phyloP scores from a whole-genome alignment of 2,329 filamentous ascomycete genomes.

The Kalmusia sp. region DNA sequence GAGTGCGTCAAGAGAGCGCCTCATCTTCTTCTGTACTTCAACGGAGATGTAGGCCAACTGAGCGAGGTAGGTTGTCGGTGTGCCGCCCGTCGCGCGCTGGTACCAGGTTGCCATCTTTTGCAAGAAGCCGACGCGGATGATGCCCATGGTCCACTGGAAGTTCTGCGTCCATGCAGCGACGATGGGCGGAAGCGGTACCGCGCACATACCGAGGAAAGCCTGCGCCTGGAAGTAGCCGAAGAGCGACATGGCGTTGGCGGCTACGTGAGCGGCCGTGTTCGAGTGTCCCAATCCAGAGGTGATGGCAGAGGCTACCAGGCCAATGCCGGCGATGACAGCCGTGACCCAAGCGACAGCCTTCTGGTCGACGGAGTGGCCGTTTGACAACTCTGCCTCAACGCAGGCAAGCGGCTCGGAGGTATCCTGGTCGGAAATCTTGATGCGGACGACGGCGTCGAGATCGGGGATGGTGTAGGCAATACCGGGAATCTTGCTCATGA shows the following conservation, averaged over 20 bases:
- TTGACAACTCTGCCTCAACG: conserved; percentile 85
- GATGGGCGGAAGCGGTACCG: conserved; percentile 82
- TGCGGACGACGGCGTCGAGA: conserved; percentile 82
- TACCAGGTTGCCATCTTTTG: conserved; percentile 94
- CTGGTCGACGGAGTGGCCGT: conserved; percentile 90
- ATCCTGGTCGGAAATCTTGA: conserved; percentile 77
- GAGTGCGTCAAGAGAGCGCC: conserved; percentile 31
- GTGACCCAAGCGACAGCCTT: conserved; percentile 88
- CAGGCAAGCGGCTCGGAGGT: conserved; percentile 76
- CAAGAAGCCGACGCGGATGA: conserved; percentile 86
- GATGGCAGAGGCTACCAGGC: conserved; percentile 83
- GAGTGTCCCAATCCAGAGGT: conserved; percentile 90
- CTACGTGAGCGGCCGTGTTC: conserved; percentile 93
- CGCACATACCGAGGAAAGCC: conserved; percentile 86
- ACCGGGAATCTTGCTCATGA: conserved; percentile 72
- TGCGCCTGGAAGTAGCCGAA: conserved; percentile 95
- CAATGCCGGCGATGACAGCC: conserved; percentile 84
- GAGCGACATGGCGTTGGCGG: conserved; percentile 90
- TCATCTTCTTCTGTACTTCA: conserved; percentile 80
- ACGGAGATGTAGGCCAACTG: conserved; percentile 78
- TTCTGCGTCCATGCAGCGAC: conserved; percentile 95
- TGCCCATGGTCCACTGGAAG: conserved; percentile 98
- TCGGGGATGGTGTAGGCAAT: conserved; percentile 92
- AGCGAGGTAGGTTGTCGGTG: conserved; percentile 78
- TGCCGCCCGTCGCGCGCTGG: conserved; percentile 89